Evolutionary conservation across 805 yeast species (phyloP).

Genomic region (Kazachstania viticola): DNA sequence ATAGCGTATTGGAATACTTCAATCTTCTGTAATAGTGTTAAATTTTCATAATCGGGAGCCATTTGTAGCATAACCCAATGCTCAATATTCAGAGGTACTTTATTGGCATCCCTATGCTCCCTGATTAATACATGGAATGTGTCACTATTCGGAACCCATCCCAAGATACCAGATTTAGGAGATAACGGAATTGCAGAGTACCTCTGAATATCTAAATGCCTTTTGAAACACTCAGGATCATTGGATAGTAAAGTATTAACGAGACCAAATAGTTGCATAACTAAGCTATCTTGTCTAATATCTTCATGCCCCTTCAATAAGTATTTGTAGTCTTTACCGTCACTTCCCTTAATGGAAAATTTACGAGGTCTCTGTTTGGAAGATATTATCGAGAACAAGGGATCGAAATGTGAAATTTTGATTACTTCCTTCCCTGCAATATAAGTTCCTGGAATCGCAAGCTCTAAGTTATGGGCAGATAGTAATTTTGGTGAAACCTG

Average conservation of each 20-base stretch:
- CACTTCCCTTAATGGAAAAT: conserved; percentile 64
- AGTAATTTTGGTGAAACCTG: conserved; percentile 83
- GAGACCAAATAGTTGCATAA: conserved; percentile 91
- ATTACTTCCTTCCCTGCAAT: conserved; percentile 58
- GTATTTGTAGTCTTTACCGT: conserved; percentile 77
- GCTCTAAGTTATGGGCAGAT: conserved; percentile 60
- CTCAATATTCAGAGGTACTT: conserved; percentile 79
- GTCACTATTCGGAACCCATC: conserved; percentile 96
- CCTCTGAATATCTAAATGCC: conserved; percentile 85
- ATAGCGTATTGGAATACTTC: conserved; percentile 93
- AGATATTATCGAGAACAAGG: conserved; percentile 70
- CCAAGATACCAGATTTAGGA: conserved; percentile 89
- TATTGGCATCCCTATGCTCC: conserved; percentile 85
- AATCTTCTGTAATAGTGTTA: conserved; percentile 81
- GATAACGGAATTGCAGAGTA: conserved; percentile 90
- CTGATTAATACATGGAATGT: conserved; percentile 87
- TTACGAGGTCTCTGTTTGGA: conserved; percentile 93
- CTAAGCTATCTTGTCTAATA: conserved; percentile 90
- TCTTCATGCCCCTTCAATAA: conserved; percentile 90
- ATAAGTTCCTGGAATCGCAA: conserved; percentile 89
- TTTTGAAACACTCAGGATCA: conserved; percentile 90
- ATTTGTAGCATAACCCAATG: conserved; percentile 91
- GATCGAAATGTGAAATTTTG: conserved; percentile 61
- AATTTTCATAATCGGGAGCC: conserved; percentile 88
- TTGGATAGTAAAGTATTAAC: conserved; percentile 80